These are phyloP conservation scores for Solanum bulbocastanum DNA, from an alignment of 257 asterid genomes.

Conservation along the genomic window DNA sequence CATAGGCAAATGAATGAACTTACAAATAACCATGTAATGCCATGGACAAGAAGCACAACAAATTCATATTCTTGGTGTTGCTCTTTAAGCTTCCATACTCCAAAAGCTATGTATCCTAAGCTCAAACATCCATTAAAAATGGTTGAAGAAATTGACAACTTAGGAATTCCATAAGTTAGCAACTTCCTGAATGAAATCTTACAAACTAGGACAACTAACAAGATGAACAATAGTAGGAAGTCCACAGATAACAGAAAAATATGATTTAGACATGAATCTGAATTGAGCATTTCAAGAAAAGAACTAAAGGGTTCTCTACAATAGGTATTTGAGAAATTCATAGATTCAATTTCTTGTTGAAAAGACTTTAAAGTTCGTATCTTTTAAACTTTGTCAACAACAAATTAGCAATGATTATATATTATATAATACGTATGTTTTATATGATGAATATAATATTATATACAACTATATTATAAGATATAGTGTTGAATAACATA, in stretches of 20 bases:
- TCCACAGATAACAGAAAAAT: not conserved
- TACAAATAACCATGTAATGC: slow-evolving; percentile 11
- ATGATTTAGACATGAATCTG: not conserved
- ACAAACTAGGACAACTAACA: not conserved
- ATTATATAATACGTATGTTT: too few species aligned
- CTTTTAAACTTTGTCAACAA: not conserved
- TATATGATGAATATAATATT: too few species aligned
- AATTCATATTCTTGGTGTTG: not conserved
- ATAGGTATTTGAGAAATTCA: not conserved
- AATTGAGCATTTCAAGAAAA: not conserved
- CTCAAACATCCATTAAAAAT: not conserved
- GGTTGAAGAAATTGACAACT: not conserved
- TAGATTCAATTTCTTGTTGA: not conserved
- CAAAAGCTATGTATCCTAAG: not conserved
- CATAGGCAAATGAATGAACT: not conserved
- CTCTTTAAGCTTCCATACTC: not conserved
- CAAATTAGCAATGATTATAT: not conserved
- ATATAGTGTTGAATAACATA: too few species aligned
- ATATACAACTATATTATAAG: too few species aligned
- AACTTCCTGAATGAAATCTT: not conserved
- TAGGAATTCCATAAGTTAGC: not conserved
- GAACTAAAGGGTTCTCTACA: not conserved
- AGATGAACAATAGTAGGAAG: not conserved
- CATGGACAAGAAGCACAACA: not conserved
- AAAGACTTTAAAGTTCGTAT: not conserved